Evolutionary conservation across 2,329 filamentous ascomycete species (phyloP), one percentile per base, ranked within the genome.

Genomic region (Aurifilum marmelostoma): DNA sequence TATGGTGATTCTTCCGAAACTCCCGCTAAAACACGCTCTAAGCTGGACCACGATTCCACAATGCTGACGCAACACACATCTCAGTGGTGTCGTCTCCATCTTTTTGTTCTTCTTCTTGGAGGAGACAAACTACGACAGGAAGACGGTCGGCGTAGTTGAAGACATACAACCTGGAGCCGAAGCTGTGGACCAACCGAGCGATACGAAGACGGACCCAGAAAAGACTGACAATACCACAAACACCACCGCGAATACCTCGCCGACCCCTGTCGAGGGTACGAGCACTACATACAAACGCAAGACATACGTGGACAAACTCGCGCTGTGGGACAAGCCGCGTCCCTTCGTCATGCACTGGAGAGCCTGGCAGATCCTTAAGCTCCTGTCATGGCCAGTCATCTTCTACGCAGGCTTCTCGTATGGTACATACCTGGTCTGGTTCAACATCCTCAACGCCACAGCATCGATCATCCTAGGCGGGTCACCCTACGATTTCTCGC

Each of bases 61-160:
- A 29, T 7, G 18, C 39, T 63, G 16, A 63, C 61, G 4, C 6
- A 47, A 43, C n/a, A 43, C 24, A 12, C 2, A 12, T n/a, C 18
- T 16, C 9, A 63, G 61, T 43, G 75, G 71, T 1, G 67, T 74
- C 5, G 69, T 71, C 4, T 73, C 76, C 14, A 60, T 79, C 7
- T 74, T 74, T 52, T 72, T 75, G 12, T 86, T 87, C 75, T 79
- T 87, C 67, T 80, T 86, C 69, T 83, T 86, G 32, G 85, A 87
- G 72, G 85, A 88, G 75, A 85, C 84, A 4, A 79, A 80, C 27
- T 87, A 86, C 71, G 75, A 80, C 58, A 65, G 70, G 18, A 67
- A 69, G 73, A 71, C 79, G 8, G 65, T 73, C 2, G 68, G 73
- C 16, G 70, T 73, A 6, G 60, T 71, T 1, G 58, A 69, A 27